Base-by-base conservation (phyloP, 495 filamentous ascomycete genomes). In the Trichoderma erinaceum region DNA sequence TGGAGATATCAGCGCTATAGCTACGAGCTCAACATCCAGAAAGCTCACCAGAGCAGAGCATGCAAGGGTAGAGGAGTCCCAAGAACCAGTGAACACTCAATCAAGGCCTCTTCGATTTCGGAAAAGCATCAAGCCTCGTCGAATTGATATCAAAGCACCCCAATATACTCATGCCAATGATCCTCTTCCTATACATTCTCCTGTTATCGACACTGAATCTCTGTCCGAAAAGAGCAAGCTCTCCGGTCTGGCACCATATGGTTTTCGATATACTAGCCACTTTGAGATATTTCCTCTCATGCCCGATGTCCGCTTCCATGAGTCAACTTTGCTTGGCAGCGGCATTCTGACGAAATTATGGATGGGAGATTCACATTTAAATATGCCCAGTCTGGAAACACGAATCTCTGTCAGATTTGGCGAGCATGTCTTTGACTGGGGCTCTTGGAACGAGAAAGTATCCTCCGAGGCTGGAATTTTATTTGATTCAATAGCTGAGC, bases 241-340 rank as follows among this genome's bases (percentile, higher is more conserved):
- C 63, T 67, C 73, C 23, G 84, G 88, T 7, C 75, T 92, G 7
- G 85, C 81, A 2, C 83, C 83, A 1, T 85, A 82, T 71, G 87
- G 88, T 29, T 82, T 88, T 12, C 79, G 81, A 27, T 97, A 96
- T 72, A 84, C 90, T 0, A 81, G 88, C 15, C 86, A 91, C 70
- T 97, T 97, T 69, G 89, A 90, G 65, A 75, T 92, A 38, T 81
- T 79, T 50, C 88, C 92, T 32, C 77, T 96, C 29, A 81, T 80
- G 58, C 67, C 76, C 13, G 91, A 89, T 0, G 88, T 88, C 1
- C 95, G 83, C 75, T 95, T 96, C 71, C 91, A 93, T 71, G 80
- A 88, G 71, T 83, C 77, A 64, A 93, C 92, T 13, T 83, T 96
- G 64, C 81, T 96, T 64, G 92, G 93, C 18, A 88, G 86, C 71